Percentiles rank a stretch among this genome's conserved stretches.
Evolutionary conservation across 805 yeast genomes (phyloP).

Genomic region (Candida insectorum): DNA sequence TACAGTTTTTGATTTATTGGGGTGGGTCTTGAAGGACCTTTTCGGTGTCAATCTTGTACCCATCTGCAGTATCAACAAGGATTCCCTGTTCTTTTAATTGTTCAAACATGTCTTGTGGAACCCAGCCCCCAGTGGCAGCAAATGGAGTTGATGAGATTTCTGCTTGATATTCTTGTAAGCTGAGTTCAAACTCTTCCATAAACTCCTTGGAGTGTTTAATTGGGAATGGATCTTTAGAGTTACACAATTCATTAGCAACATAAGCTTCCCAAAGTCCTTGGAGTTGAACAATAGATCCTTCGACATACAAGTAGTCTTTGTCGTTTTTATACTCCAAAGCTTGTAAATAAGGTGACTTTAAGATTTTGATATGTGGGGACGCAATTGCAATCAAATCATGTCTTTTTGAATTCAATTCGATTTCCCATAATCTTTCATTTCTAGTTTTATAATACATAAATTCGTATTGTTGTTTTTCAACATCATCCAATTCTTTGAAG

Average conservation of each 20-base stretch:
- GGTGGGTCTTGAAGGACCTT: constrained; percentile 16
- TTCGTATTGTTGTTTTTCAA: constrained; percentile 75
- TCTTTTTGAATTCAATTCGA: constrained; percentile 59
- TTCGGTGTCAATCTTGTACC: constrained; percentile 34
- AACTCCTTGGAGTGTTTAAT: constrained; percentile 56
- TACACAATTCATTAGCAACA: constrained; percentile 54
- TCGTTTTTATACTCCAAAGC: constrained; percentile 57
- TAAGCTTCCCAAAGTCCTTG: constrained; percentile 68
- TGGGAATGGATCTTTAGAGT: constrained; percentile 50
- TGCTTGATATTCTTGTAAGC: constrained; percentile 64
- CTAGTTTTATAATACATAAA: constrained; percentile 88
- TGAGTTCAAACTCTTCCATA: constrained; percentile 53
- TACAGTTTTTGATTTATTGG: constrained; percentile 1
- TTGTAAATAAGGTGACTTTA: constrained; percentile 61
- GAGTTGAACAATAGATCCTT: constrained; percentile 63
- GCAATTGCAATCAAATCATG: constrained; percentile 75
- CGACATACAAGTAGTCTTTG: constrained; percentile 60
- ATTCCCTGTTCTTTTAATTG: constrained; percentile 65
- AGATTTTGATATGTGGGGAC: constrained; percentile 75
- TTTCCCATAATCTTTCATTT: constrained; percentile 87
- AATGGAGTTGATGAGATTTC: constrained; percentile 72
- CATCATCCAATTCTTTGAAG: constrained; percentile 61
- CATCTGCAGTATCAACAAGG: constrained; percentile 53
- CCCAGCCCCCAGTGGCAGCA: constrained; percentile 91
- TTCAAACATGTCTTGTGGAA: constrained; percentile 90